Evolutionary conservation across 2,329 filamentous ascomycete genomes (phyloP), one percentile per base, ranked within the genome.

Genomic region (Pseudocercospora pini-densiflorae): DNA sequence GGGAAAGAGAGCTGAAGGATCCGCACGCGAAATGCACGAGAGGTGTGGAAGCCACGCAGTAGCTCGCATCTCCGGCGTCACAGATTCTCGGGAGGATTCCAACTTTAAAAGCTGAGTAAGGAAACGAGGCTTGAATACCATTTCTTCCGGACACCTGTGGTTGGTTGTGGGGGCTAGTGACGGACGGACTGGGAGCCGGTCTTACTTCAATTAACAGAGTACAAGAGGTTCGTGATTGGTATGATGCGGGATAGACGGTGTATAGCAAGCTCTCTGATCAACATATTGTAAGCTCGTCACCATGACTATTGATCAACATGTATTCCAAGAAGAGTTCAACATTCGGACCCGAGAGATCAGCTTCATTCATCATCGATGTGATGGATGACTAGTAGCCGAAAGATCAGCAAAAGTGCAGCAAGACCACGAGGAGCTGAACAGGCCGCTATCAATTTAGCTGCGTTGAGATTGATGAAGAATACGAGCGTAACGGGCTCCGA

Each of bases 41-140:
- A 23, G 16, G 21, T 47, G 43, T 19, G 43, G 43, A 10, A n/a
- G 16, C 43, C 43, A 23, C 6, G 43, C 29, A 31, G 29, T 31
- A 9, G 29, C 29, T 31, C 29, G 29, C 5, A 31, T 31, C 21
- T 21, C 45, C 45, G 12, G 45, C 45, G 45, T 49, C 21, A 49
- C n/a, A 49, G 45, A 23, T 49, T 19, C 21, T 23, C 21, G n/a
- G 45, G 45, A 23, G 21, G n/a, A 23, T 21, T 23, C 10, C 45
- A 49, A 49, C 45, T 49, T 23, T 49, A 49, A 49, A 49, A 49
- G 45, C n/a, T 49, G n/a, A 49, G 45, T 49, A 49, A 49, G 45
- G 21, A 49, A 49, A 49, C 45, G n/a, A 49, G n/a, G 45, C 45
- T 45, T 45, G 40, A 16, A n/a, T 49, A 23, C 45, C n/a, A 49